Conservation (phyloP, 1,284 basidiomycete genomes). For the Rhodotorula sp. region DNA sequence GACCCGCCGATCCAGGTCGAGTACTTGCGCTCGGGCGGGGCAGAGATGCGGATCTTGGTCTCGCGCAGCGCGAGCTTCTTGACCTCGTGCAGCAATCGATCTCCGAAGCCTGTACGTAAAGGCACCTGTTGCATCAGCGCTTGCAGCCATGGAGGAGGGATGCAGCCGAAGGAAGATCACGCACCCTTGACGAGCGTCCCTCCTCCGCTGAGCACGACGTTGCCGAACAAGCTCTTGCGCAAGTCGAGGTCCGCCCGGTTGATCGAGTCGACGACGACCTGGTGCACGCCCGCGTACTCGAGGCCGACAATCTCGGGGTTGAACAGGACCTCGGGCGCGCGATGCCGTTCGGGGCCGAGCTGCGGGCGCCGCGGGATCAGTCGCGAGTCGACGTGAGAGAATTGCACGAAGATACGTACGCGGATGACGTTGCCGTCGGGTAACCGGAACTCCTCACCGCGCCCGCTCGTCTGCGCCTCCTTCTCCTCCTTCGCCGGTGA, state of each 20-base stretch:
- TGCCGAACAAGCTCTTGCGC: slow-evolving; percentile 90
- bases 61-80: slow-evolving; percentile 97
- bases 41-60: slow-evolving; percentile 98
- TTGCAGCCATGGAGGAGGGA: background rate
- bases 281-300: slow-evolving; percentile 96
- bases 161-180: slow-evolving; percentile 37
- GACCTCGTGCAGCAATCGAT: slow-evolving; percentile 89
- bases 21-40: slow-evolving; percentile 99
- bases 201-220: slow-evolving; percentile 94
- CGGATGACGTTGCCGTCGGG: slow-evolving; percentile 94
- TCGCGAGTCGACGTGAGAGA: background rate
- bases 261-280: slow-evolving; percentile 82
- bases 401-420: slow-evolving; percentile 56
- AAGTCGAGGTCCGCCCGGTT: slow-evolving; percentile 70
- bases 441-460: slow-evolving; percentile 84
- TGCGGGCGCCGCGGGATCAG: slow-evolving; percentile 48
- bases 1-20: slow-evolving; percentile 97
- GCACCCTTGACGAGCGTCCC: slow-evolving; percentile 89
- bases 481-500: slow-evolving; percentile 95
- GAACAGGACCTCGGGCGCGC: slow-evolving; percentile 96
- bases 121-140: background rate
- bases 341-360: slow-evolving; percentile 93
- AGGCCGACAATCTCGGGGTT: slow-evolving; percentile 95
- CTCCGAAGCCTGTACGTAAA: slow-evolving; percentile 76
- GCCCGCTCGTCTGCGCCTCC: slow-evolving; percentile 62